Percentiles rank a stretch among this genome's conserved stretches.
phyloP scores from a whole-genome alignment of 2,329 filamentous ascomycete genomes.

The Fusarium avenaceum region DNA sequence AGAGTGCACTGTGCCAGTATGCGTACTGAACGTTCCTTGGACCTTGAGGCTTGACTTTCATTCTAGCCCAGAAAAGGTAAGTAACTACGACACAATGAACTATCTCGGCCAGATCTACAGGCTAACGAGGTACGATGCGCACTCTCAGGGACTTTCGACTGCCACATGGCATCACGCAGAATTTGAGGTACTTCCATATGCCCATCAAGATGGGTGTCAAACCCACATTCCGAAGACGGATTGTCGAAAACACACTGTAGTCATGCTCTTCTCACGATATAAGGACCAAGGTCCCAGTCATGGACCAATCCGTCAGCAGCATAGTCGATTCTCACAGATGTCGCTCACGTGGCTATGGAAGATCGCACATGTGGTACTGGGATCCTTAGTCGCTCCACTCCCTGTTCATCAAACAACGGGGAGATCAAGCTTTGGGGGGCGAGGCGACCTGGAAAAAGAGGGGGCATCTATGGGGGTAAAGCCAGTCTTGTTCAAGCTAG shows the following conservation, averaged over 20 bases:
- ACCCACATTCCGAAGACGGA: conserved; percentile 13
- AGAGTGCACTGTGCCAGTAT: conserved; percentile 22
- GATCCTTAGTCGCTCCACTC: conserved; percentile 42
- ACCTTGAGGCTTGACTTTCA: background rate
- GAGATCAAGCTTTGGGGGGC: conserved; percentile 33
- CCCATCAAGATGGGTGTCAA: conserved; percentile 17
- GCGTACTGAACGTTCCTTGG: background rate
- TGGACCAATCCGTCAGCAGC: conserved; percentile 38
- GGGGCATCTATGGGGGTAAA: conserved; percentile 11
- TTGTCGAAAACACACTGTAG: conserved; percentile 8
- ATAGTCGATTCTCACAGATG: conserved; percentile 35
- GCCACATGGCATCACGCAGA: conserved; percentile 40
- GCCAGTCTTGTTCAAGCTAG: conserved; percentile 28
- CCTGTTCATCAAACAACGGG: conserved; percentile 36
- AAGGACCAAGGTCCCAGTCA: conserved; percentile 5
- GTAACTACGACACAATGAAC: conserved; percentile 8
- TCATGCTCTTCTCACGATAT: conserved; percentile 9
- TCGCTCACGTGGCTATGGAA: conserved; percentile 54
- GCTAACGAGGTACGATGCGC: conserved; percentile 9
- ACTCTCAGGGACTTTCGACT: conserved; percentile 14
- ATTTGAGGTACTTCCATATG: background rate
- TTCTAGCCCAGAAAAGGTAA: background rate
- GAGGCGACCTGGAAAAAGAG: conserved; percentile 18
- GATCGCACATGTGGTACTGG: conserved; percentile 52
- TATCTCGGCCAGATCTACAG: conserved; percentile 14